phyloP scores from a whole-genome alignment of 495 filamentous ascomycete genomes.

The Aspergillus saccharolyticus region DNA sequence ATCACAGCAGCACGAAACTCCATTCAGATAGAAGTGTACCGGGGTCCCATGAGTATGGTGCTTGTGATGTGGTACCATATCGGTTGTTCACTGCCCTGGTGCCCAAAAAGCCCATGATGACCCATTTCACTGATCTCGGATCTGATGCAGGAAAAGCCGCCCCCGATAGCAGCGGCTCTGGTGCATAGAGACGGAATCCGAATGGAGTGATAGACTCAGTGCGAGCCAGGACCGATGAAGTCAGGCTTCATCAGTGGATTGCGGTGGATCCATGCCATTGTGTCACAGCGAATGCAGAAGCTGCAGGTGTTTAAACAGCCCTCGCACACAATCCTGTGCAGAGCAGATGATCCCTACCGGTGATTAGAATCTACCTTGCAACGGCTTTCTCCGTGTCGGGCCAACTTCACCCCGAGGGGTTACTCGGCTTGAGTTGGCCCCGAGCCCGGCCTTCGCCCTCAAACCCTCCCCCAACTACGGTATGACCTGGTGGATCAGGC shows the following conservation, averaged over 20 bases:
- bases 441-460: not conserved
- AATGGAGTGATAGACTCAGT: not conserved
- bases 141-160: not conserved
- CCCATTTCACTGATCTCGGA: not conserved
- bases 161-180: not conserved
- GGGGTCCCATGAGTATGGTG: not conserved
- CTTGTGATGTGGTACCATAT: not conserved
- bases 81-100: not conserved
- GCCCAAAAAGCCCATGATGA: not conserved
- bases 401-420: not conserved
- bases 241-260: not conserved
- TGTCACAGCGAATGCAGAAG: not conserved
- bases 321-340: too few relatives aligned
- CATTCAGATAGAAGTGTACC: not conserved
- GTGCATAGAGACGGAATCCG: not conserved
- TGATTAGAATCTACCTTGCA: too few relatives aligned
- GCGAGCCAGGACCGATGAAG: not conserved
- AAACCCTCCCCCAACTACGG: not conserved
- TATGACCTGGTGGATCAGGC: not conserved
- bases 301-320: not conserved
- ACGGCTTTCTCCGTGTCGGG: too few relatives aligned
- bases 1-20: not conserved
- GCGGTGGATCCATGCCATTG: not conserved
- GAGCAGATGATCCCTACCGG: too few relatives aligned
- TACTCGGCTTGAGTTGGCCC: not conserved